Base-by-base conservation (phyloP, 805 yeast species). In the Wickerhamomyces tratensis region DNA sequence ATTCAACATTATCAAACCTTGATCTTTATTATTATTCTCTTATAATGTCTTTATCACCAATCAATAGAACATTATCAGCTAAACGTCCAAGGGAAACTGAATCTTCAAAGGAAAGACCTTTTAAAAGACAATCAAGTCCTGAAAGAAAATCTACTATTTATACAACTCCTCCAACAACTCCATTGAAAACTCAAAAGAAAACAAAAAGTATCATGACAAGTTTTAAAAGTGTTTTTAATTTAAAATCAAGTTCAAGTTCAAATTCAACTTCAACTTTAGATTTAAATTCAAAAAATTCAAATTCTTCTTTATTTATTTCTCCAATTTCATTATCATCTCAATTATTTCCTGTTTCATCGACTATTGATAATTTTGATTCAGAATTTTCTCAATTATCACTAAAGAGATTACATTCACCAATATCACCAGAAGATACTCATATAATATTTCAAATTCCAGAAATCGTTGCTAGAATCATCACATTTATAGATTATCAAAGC, bases 401-500 rank as follows among this genome's bases (percentile, higher is more conserved):
- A 34, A 34, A 13, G 25, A 34, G n/a, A 5, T 12, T 34, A n/a
- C 36, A 3, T 10, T n/a, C 20, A 34, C 14, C 8, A 15, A 10
- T 34, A 34, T 8, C 11, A 15, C 36, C 36, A 27, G 30, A 27
- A 27, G 10, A 10, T 27, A 27, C 30, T 4, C 59, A 56, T 39
- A 42, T 30, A 33, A 81, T 87, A 8, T 82, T 87, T 53, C 67
- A 69, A 40, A 78, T 82, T 33, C 95, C 96, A 0, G 96, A 87
- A 58, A 80, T 87, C 41, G 65, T 87, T 13, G 60, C 68, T 46
- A 67, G 69, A 42, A 83, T 87, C 11, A 53, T 87, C 27, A 63
- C 66, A 26, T 76, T 67, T 54, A 81, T 82, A n/a, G 87, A 82
- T 43, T 59, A 64, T 26, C 74, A 70, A 46, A 65, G 71, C 2